Evolutionary conservation across 805 yeast species (phyloP).

Genomic region (Lachancea meyersii): DNA sequence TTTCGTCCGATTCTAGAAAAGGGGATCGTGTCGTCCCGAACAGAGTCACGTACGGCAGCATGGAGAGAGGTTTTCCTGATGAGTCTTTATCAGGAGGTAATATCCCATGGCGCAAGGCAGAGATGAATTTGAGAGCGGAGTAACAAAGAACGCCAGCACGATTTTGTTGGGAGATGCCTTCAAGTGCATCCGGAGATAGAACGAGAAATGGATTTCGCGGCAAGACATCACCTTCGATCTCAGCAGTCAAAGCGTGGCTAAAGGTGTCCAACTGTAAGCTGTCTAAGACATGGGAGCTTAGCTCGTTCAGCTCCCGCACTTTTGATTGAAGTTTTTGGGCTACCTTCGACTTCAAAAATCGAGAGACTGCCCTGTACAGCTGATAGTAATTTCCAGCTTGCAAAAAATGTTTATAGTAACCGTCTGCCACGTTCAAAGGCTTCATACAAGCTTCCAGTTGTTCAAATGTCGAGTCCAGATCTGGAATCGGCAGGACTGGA

Average conservation of each 20-base stretch:
- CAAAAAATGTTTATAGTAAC: slow-evolving; percentile 35
- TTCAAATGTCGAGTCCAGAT: slow-evolving; percentile 41
- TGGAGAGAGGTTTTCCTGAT: slow-evolving; percentile 48
- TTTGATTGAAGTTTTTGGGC: slow-evolving; percentile 49
- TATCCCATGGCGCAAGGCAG: slow-evolving; percentile 48
- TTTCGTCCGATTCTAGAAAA: slow-evolving; percentile 27
- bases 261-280: slow-evolving; percentile 38
- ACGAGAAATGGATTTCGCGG: slow-evolving; percentile 76
- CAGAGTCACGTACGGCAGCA: slow-evolving; percentile 59
- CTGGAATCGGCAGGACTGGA: slow-evolving; percentile 61
- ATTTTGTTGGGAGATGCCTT: slow-evolving; percentile 56
- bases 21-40: slow-evolving; percentile 66
- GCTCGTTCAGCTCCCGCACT: slow-evolving; percentile 40
- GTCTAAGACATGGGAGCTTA: slow-evolving; percentile 49
- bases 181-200: slow-evolving; percentile 66
- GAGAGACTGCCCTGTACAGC: slow-evolving; percentile 39
- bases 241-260: slow-evolving; percentile 39
- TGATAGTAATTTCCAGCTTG: slow-evolving; percentile 26
- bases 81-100: slow-evolving; percentile 56
- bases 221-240: slow-evolving; percentile 48
- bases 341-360: slow-evolving; percentile 40
- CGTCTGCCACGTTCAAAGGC: slow-evolving; percentile 52
- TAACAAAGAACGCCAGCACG: slow-evolving; percentile 61
- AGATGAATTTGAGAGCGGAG: slow-evolving; percentile 60
- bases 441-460: slow-evolving; percentile 51